Evolutionary conservation across 1,284 basidiomycete species (phyloP), one percentile per base, ranked within the genome.

Genomic region (Moesziomyces sp.): DNA sequence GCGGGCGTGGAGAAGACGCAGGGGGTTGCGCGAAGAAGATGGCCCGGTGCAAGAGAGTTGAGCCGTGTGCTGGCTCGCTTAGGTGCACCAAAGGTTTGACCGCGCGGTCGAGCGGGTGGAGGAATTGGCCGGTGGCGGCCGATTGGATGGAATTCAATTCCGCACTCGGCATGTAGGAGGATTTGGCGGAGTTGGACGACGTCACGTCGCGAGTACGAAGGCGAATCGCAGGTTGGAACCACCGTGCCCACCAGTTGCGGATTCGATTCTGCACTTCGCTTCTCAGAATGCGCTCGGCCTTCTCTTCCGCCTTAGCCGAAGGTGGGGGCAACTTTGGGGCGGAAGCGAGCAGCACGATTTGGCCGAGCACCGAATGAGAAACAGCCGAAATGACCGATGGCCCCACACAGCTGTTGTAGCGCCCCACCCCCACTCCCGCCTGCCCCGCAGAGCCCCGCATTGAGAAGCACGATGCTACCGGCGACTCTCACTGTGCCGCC

Each of bases 81-180:
- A 40, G 16, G 16, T 40, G 16, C 5, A 18, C 16, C 11, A 6
- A 18, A 3, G 38, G 38, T 40, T 40, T 18, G 38, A 40, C 38
- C 38, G 38, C 38, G 18, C 18, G 38, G 38, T 40, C 18, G 7
- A 38, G 21, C 10, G 18, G 18, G 16, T 10, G 26, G 7, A 33
- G 16, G 43, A 45, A 46, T 45, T 53, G 21, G 21, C 42, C 52
- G 52, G 19, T 21, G 23, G 8, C 18, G 18, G 24, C 51, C 24
- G 35, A 42, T 43, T 28, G n/a, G 21, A 30, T 19, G 30, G 30
- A 33, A 33, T 43, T 26, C 26, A 13, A 19, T 35, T 52, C 50
- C 50, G 50, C 51, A 28, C 21, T 53, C 38, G 38, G 38, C 14
- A 14, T 18, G 14, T 40, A 40, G 38, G 38, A 40, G 38, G 4